Evolutionary conservation across 345 rosid genomes (phyloP), one percentile per base, ranked within the genome.

Genomic region (Syzygium jambos): DNA sequence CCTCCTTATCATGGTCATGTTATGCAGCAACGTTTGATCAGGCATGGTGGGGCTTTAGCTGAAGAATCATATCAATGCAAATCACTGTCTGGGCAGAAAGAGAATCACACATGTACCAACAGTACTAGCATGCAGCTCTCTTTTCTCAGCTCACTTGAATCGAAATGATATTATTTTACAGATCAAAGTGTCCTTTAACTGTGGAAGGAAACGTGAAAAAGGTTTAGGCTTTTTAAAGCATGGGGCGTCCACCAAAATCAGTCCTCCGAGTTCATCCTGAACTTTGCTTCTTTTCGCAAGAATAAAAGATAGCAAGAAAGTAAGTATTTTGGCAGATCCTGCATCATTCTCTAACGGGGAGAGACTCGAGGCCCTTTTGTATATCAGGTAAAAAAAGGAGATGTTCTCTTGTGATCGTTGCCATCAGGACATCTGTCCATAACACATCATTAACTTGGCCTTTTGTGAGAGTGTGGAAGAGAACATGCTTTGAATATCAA

Each of bases 341-440:
- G 80, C 80, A 68, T 34, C 89, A 90, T 84, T 88, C 91, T 85
- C 80, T 34, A 89, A 88, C 85, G 84, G 52, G 86, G 85, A 78
- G 56, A 85, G 52, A 55, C 86, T 83, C 49, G 7, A 53, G 57
- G 56, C 30, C 65, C 90, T 92, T 87, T 85, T 84, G 43, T 41
- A 88, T 85, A 68, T 78, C 86, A 86, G 87, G 88, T 12, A 29
- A 90, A 27, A 84, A 87, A 86, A 61, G 86, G 61, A 77, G 84
- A 86, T 87, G 87, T 86, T 89, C 88, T 19, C 87, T 21, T 8
- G 29, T 13, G 78, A 88, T 88, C 16, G 86, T 86, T 87, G 87
- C 52, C 54, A 85, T 55, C 55, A 56, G 91, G 86, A 88, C 85
- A 84, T 90, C 94, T 21, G 14, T 51, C 84, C n/a, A 51, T 17